These are phyloP conservation scores for Leishmania major DNA, from an alignment of 208 protist genomes.

Conservation along the genomic window DNA sequence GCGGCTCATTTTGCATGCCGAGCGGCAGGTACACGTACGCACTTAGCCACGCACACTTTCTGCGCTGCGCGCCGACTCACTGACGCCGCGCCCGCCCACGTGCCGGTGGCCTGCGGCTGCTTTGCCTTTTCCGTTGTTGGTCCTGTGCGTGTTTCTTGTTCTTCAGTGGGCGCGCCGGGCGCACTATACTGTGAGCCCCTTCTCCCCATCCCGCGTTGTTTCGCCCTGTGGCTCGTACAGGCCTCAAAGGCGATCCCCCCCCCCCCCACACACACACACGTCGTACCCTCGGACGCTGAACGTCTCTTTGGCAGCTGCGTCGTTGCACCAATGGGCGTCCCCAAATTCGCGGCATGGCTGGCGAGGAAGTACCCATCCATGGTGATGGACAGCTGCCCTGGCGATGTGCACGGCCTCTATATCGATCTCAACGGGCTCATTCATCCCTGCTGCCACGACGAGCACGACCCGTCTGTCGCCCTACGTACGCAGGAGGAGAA, in stretches of 20 bases:
- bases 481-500: constrained; percentile 78
- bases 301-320: neutral
- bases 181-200: neutral
- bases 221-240: no score
- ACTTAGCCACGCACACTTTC: neutral
- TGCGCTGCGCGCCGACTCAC: neutral
- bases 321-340: constrained; percentile 65
- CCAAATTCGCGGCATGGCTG: constrained; percentile 84
- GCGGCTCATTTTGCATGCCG: neutral
- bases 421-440: constrained; percentile 97
- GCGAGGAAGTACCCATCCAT: constrained; percentile 81
- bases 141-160: neutral
- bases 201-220: neutral
- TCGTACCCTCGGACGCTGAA: neutral
- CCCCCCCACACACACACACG: no score
- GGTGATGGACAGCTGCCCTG: constrained; percentile 42
- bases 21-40: neutral
- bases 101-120: neutral
- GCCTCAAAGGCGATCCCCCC: no score
- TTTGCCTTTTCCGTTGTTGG: neutral
- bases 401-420: constrained; percentile 87
- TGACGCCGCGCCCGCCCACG: neutral
- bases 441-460: constrained; percentile 98
- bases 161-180: neutral
- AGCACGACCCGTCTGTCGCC: constrained; percentile 70